Evolutionary conservation across 805 yeast genomes (phyloP).

Genomic region (Lipomyces yamadae): DNA sequence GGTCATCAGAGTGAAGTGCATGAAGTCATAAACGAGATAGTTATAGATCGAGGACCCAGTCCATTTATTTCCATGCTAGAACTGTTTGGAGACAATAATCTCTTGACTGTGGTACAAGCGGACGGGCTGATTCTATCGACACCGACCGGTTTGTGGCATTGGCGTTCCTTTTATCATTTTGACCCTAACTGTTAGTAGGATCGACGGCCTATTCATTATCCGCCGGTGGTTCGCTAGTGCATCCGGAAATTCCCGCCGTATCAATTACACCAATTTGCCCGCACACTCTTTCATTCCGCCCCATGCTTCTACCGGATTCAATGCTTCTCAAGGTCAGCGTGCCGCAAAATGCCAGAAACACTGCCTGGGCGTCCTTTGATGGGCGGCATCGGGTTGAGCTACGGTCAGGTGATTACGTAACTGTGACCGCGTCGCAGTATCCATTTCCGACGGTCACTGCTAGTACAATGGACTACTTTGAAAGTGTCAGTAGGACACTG

Average conservation of each 20-base stretch:
- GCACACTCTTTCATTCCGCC: slow-evolving; percentile 90
- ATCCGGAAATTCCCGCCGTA: slow-evolving; percentile 91
- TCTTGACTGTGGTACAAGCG: slow-evolving; percentile 89
- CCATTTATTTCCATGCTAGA: slow-evolving; percentile 91
- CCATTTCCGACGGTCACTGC: slow-evolving; percentile 91
- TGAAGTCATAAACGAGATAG: slow-evolving; percentile 87
- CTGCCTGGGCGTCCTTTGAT: slow-evolving; percentile 97
- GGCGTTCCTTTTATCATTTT: background rate
- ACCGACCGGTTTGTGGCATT: slow-evolving; percentile 58
- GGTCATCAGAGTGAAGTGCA: slow-evolving; percentile 45
- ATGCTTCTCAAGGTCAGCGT: slow-evolving; percentile 82
- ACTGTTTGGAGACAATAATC: slow-evolving; percentile 81
- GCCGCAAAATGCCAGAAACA: slow-evolving; percentile 75
- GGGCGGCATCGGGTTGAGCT: slow-evolving; percentile 88
- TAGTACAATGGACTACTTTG: slow-evolving; percentile 72
- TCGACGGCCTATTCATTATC: slow-evolving; percentile 93
- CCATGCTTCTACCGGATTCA: slow-evolving; percentile 90
- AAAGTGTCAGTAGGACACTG: slow-evolving; percentile 79
- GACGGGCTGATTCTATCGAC: slow-evolving; percentile 93
- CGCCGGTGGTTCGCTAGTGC: slow-evolving; percentile 94
- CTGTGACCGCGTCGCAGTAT: slow-evolving; percentile 81
- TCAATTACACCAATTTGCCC: slow-evolving; percentile 96
- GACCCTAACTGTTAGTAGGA: slow-evolving; percentile 50
- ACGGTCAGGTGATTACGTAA: slow-evolving; percentile 79
- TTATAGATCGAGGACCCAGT: slow-evolving; percentile 91